Conservation (phyloP, 2,329 filamentous ascomycete species). For the Chaetomium sp. region DNA sequence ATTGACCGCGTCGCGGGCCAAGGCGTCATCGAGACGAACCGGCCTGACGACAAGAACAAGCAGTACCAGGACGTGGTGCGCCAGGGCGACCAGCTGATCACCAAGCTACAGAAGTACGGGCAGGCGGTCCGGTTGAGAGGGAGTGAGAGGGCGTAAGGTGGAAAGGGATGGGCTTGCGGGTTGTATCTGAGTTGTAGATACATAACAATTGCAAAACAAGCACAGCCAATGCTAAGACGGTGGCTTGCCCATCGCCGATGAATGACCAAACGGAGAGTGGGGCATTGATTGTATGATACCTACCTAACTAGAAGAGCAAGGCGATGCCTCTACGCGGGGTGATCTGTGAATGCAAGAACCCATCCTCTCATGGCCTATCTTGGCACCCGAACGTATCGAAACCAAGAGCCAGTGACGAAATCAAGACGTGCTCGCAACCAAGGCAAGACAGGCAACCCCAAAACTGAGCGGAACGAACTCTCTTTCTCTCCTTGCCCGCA, state of each 20-base stretch:
- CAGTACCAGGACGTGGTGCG: conserved; percentile 98
- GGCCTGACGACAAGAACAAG: conserved; percentile 99
- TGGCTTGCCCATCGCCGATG: not conserved
- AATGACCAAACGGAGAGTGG: not conserved
- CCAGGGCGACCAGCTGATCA: conserved; percentile 96
- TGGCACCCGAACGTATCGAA: not conserved
- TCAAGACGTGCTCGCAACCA: not conserved
- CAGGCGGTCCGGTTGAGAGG: conserved; percentile 92
- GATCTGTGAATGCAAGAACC: not conserved
- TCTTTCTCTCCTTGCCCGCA: not conserved
- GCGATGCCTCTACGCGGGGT: not conserved
- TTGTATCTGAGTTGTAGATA: not conserved
- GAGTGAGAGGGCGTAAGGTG: conserved; percentile 76
- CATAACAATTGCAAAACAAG: conserved; percentile 1
- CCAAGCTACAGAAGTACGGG: conserved; percentile 98
- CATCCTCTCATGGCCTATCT: not conserved
- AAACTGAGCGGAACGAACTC: not conserved
- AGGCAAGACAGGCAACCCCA: not conserved
- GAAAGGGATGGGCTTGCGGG: not conserved
- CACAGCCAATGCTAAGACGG: not conserved
- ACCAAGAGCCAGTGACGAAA: not conserved
- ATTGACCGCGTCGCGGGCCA: conserved; percentile 97
- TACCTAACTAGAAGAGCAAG: not conserved
- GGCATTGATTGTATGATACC: conserved; percentile 7
- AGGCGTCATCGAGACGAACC: conserved; percentile 96